phyloP scores from a whole-genome alignment of 2,329 filamentous ascomycete genomes.

The Sphaerulina populicola region DNA sequence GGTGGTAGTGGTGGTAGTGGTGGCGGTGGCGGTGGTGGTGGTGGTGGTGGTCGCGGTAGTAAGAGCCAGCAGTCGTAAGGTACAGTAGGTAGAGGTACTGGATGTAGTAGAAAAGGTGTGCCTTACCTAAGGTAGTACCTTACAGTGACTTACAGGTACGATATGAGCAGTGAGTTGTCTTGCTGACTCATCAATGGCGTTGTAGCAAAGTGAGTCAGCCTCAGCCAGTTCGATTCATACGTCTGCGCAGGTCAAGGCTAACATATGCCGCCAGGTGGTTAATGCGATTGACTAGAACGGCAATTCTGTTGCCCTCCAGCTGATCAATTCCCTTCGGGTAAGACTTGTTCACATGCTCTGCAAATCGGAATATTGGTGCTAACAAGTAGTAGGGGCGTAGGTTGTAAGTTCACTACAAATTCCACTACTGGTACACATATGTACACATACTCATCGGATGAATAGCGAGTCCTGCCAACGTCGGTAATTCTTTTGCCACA shows the following conservation, averaged over 20 bases:
- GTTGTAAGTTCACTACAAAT: conserved; percentile 10
- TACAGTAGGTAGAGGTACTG: too few relatives aligned
- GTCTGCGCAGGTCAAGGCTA: background rate
- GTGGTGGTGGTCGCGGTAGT: too few relatives aligned
- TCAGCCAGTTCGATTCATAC: too few relatives aligned
- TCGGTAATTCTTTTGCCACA: background rate
- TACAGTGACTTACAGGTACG: too few relatives aligned
- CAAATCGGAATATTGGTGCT: background rate
- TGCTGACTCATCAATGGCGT: conserved; percentile 14
- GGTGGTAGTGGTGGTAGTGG: background rate
- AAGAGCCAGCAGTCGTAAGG: too few relatives aligned
- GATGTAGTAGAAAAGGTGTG: too few relatives aligned
- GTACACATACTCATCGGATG: too few relatives aligned
- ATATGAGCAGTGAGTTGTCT: background rate
- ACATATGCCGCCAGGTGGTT: conserved; percentile 14
- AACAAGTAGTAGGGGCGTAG: conserved; percentile 16
- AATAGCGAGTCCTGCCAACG: conserved; percentile 16
- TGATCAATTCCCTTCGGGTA: conserved; percentile 30
- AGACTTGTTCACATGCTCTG: background rate
- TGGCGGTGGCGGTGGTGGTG: background rate
- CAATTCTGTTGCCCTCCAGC: conserved; percentile 10
- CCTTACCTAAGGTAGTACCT: too few relatives aligned
- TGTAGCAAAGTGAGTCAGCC: conserved; percentile 22
- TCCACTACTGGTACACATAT: too few relatives aligned
- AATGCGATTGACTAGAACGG: conserved; percentile 31